Base-by-base conservation (phyloP, 2,329 filamentous ascomycete species). In the Botrytis squamosa region DNA sequence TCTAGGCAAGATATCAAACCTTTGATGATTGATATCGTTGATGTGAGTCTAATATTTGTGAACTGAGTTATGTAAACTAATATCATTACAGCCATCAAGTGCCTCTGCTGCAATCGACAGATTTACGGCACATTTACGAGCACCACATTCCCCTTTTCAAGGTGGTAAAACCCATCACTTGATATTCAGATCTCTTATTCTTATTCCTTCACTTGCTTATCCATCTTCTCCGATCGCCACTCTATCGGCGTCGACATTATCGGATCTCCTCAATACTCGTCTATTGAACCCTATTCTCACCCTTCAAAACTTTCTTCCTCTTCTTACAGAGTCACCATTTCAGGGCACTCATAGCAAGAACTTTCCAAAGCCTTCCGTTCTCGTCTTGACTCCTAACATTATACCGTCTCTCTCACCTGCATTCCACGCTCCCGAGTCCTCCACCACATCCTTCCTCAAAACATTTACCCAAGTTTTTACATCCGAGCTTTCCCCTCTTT, bases 191-290 rank as follows among this genome's bases (percentile, higher is more conserved):
- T 92, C 93, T 55, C 86, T 98, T 71, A 89, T 99, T 71, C 85
- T 98, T 76, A 92, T 97, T 38, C 95, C 95, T 3, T 93, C 91
- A 38, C 86, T 92, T 38, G 90, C 92, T 80, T 97, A 95, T 82
- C 92, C 93, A 70, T 91, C 92, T 40, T 93, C 93, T 6, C 92
- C 93, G 33, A 92, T 98, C 75, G 93, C 94, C 75, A 95, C 93
- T 6, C 91, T 98, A 74, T 90, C 93, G 10, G 91, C 93, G 0
- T 93, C 93, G 44, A 91, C 89, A 79, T 96, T 97, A 85, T 93
- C 93, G 76, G 94, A 98, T 80, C 91, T 94, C 49, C 90, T 98
- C 82, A 97, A 98, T 82, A 95, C 94, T 25, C 95, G 97, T 80
- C 88, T 99, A 20, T 88, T 98, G 72, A 92, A 94, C 73, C 95